Evolutionary conservation across 768 basidiomycete species (phyloP), one percentile per base, ranked within the genome.

Genomic region (Leccinum rimulosum): DNA sequence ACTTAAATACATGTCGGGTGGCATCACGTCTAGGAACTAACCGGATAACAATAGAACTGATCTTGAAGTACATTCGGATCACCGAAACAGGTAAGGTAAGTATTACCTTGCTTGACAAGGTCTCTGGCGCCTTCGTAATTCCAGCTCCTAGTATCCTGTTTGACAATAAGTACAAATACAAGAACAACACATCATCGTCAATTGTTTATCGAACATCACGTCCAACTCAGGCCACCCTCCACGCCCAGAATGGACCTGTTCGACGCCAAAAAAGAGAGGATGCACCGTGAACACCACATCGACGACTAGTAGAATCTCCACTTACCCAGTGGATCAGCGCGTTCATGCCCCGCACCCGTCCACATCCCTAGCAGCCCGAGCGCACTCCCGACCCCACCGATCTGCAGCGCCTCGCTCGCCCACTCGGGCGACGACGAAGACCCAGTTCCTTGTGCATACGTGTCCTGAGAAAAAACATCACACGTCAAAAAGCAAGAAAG

Each of bases 321-420:
- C 72, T 70, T 61, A 75, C 81, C 82, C 2, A 82, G 62, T 2
- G 79, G 80, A 63, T 79, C 79, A 6, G 67, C 68, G 4, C 59
- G 57, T 60, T 79, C 79, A 61, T 84, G 83, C 17, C 66, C 66
- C 14, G 78, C 79, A 8, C 82, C 81, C 0, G 84, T 84, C 83
- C 83, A 85, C 72, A 79, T 64, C 8, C 84, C 84, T 2, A 86
- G 71, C 2, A 83, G 67, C 9, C 85, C 85, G 22, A 76, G 65
- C 0, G 77, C 78, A n/a, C 82, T 82, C 6, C 82, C 82, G 15
- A 81, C 70, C 2, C 78, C 79, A 12, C 85, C 85, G 11, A 85
- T 67, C 59, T 86, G 84, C 0, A 86, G 71, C n/a, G 77, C 81
- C 60, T 86, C 84, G 12, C 76, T 79, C 2, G 73, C 70, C 84